Percentiles rank a stretch among this genome's conserved stretches.
Evolutionary conservation across 2,329 filamentous ascomycete species (phyloP).

Genomic region (Fusarium sp.): DNA sequence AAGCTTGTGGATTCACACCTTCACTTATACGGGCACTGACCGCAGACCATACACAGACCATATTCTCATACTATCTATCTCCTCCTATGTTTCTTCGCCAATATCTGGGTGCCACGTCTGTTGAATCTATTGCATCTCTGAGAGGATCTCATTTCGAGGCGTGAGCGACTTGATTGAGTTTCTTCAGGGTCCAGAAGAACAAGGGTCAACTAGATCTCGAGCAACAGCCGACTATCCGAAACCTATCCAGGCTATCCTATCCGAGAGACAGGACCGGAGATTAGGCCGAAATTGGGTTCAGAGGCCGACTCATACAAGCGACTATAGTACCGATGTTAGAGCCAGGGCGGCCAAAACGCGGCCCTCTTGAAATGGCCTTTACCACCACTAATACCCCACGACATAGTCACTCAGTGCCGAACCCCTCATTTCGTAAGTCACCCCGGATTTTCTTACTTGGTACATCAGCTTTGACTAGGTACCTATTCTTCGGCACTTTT

Average conservation of each 20-base stretch:
- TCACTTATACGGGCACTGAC: constrained; percentile 30
- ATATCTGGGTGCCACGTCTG: neutral
- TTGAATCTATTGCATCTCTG: constrained; percentile 2
- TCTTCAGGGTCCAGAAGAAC: neutral
- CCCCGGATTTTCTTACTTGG: constrained; percentile 24
- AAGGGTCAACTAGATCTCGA: neutral
- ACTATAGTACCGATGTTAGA: constrained; percentile 31
- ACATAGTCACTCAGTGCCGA: constrained; percentile 53
- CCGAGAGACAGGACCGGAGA: neutral
- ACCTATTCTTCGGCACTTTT: constrained; percentile 14
- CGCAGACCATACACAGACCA: neutral
- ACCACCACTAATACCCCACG: constrained; percentile 26
- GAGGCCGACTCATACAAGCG: constrained; percentile 18
- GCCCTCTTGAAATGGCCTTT: constrained; percentile 34
- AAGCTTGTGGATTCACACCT: constrained; percentile 21
- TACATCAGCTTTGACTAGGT: constrained; percentile 12
- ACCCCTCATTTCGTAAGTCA: constrained; percentile 64
- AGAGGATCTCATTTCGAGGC: neutral
- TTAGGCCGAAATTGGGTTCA: neutral
- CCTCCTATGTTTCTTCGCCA: neutral
- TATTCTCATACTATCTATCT: neutral
- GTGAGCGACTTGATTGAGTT: neutral
- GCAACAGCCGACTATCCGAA: neutral
- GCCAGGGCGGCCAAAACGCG: constrained; percentile 35
- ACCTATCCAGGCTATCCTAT: neutral